Percentiles rank a stretch among this genome's conserved stretches.
Evolutionary conservation across 176 grass and related monocot genomes (phyloP).

Genomic region (barley (Hordeum vulgare)): DNA sequence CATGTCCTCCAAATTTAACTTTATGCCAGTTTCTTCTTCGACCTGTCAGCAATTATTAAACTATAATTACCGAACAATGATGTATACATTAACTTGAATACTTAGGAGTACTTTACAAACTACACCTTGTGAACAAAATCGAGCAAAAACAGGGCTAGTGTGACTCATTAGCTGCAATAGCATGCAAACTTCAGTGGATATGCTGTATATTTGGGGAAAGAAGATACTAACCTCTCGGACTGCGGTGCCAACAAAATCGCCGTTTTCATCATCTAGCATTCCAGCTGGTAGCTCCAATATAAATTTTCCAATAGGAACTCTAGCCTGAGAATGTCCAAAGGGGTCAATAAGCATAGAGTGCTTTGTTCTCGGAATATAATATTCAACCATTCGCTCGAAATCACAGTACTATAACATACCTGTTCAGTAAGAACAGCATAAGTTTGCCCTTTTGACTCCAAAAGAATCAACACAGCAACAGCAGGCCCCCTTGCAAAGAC

Average conservation of each 20-base stretch:
- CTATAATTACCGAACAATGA: neutral
- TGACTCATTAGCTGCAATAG: neutral
- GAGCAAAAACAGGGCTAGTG: neutral
- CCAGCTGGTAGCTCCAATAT: constrained; percentile 86
- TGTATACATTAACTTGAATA: neutral
- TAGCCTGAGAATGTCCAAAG: constrained; percentile 40
- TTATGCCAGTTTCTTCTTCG: constrained; percentile 87
- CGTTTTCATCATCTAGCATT: constrained; percentile 87
- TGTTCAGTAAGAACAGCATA: constrained; percentile 88
- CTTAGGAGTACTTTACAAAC: neutral
- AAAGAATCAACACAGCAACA: constrained; percentile 87
- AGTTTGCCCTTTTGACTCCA: constrained; percentile 66
- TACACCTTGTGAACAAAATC: neutral
- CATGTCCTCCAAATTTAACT: constrained; percentile 71
- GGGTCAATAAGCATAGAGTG: neutral
- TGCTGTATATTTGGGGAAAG: neutral
- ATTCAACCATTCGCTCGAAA: neutral
- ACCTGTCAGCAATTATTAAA: constrained; percentile 45
- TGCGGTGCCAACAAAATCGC: constrained; percentile 81
- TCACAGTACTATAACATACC: constrained; percentile 19
- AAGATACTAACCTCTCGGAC: constrained; percentile 68
- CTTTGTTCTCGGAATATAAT: neutral
- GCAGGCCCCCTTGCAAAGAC: constrained; percentile 85
- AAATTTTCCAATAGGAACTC: constrained; percentile 80
- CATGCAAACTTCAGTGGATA: neutral